Base-by-base conservation (phyloP, 768 basidiomycete genomes). In the Peribolospora baueri region DNA sequence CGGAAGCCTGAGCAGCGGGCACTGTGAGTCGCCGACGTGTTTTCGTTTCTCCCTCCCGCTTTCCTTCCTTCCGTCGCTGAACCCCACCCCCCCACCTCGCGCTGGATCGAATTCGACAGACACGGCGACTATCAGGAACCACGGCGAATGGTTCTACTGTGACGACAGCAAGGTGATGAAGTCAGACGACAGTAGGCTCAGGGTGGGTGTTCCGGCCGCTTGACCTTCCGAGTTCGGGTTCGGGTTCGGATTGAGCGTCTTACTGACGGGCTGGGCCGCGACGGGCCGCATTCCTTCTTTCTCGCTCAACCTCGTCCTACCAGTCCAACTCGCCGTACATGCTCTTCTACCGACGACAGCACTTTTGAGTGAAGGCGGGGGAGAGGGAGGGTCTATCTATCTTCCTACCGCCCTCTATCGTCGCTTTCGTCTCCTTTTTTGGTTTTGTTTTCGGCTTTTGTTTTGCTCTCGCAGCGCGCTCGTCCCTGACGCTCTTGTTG, bases 1-100 rank as follows among this genome's bases (percentile, higher is more conserved):
- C 66, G 93, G 93, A 2, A 91, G 79, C 64, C 69, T 98, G 54
- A 86, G 80, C 63, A 85, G 84, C 64, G 93, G 93, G 0, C 93
- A 98, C 68, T 98, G 93, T 93, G 62, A 68, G 87, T 73, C 5
- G 7, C 0, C 11, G 5, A 9, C 11, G 7, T 1, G 7, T 10
- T 53, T 39, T 43, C 36, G 7, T 14, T 43, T 6, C n/a, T 45
- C 36, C 40, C 25, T 43, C 11, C 45, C n/a, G 13, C 39, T 2
- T 36, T 53, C 38, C 37, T 11, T 25, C 38, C 14, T 13, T 39
- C 46, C 53, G 46, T 4, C n/a, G 6, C 54, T 52, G 48, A 7
- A 25, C 38, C 41, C 38, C 41, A 13, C 51, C 51, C 42, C 40
- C 37, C 46, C 36, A 10, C 7, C 45, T 38, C 38, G 7, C 6